Evolutionary conservation across 768 basidiomycete genomes (phyloP).

Genomic region (Tulasnella calospora): DNA sequence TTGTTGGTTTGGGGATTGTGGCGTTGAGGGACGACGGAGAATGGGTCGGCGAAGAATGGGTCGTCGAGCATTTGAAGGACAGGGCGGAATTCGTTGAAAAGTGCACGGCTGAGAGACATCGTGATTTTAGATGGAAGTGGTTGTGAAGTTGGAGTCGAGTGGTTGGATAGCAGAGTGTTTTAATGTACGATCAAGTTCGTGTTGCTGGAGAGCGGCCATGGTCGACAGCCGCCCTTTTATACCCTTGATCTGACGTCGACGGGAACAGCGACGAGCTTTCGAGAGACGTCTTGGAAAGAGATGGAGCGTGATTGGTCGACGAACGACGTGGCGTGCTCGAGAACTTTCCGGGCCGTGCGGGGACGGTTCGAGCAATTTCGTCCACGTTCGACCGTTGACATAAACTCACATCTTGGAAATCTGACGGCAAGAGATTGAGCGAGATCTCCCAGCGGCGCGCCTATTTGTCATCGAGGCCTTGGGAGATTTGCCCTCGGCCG

Average conservation of each 20-base stretch:
- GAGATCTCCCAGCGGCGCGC: neutral
- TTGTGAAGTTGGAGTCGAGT: neutral
- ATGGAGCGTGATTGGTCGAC: neutral
- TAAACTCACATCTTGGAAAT: neutral
- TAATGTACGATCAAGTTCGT: neutral
- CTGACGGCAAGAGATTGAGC: neutral
- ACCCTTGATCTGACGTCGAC: neutral
- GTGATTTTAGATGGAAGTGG: neutral
- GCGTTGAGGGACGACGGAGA: neutral
- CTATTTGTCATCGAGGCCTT: neutral
- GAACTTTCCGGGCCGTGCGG: neutral
- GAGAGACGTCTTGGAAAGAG: neutral
- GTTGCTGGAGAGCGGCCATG: neutral
- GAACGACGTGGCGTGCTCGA: neutral
- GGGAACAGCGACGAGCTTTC: neutral
- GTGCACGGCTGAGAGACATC: slow-evolving; percentile 4
- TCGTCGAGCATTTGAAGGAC: slow-evolving; percentile 27
- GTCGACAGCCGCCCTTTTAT: neutral
- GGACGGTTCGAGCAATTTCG: neutral
- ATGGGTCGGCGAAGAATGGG: slow-evolving; percentile 9
- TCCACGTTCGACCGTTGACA: neutral
- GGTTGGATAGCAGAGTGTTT: neutral
- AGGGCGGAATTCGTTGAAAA: slow-evolving; percentile 26
- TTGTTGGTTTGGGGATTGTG: neutral
- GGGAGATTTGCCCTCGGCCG: neutral